phyloP scores from a whole-genome alignment of 495 filamentous ascomycete species.

The Acidomyces sp. region DNA sequence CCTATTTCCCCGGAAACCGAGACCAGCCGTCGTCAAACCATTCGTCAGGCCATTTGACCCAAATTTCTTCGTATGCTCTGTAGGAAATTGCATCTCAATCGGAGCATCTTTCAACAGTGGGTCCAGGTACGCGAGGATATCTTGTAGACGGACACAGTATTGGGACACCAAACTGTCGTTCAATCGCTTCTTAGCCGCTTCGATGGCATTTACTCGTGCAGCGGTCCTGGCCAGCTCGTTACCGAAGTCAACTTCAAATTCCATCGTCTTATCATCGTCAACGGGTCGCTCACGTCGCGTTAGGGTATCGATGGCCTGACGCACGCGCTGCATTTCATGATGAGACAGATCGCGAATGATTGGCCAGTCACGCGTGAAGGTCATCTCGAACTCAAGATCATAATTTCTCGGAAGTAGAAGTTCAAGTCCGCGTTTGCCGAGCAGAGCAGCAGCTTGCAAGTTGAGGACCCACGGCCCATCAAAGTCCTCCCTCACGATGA shows the following conservation, averaged over 20 bases:
- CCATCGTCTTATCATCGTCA: neutral
- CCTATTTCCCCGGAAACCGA: neutral
- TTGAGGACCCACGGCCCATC: slow-evolving; percentile 25
- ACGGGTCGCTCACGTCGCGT: neutral
- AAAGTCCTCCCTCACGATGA: slow-evolving; percentile 13
- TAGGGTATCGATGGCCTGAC: neutral
- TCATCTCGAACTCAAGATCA: slow-evolving; percentile 1
- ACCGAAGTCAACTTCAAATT: neutral
- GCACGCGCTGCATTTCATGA: neutral
- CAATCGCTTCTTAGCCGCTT: neutral
- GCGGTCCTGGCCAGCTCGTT: neutral
- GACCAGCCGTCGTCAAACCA: neutral
- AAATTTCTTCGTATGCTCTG: neutral
- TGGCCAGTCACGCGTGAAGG: neutral
- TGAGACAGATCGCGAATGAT: neutral
- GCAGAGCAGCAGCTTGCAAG: slow-evolving; percentile 25
- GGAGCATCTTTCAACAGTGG: neutral
- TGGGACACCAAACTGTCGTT: neutral
- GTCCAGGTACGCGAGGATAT: slow-evolving; percentile 1
- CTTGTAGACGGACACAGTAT: neutral
- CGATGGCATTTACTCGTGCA: neutral
- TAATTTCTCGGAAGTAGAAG: slow-evolving; percentile 2
- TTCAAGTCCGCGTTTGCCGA: slow-evolving; percentile 19
- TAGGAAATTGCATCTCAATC: neutral
- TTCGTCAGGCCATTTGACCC: neutral